Conservation (phyloP, 768 basidiomycete genomes). For the Amanita subjunquillea region DNA sequence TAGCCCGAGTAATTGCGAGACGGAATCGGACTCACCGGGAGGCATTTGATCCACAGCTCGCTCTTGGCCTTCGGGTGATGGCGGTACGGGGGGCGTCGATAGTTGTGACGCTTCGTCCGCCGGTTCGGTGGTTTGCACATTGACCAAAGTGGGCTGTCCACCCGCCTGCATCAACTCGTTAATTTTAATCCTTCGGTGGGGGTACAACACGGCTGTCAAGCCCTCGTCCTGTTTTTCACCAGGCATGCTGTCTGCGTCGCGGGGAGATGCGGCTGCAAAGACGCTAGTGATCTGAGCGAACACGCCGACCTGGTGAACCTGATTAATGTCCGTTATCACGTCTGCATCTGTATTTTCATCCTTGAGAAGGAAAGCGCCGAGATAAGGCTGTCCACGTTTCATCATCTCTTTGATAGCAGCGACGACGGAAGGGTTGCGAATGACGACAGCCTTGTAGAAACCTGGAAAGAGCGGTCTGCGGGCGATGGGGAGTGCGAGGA, state of each 20-base stretch:
- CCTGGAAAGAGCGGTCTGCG: constrained; percentile 93
- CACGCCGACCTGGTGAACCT: constrained; percentile 88
- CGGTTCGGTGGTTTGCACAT: constrained; percentile 29
- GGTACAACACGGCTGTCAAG: constrained; percentile 91
- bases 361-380: constrained; percentile 94
- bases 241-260: constrained; percentile 27
- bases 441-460: constrained; percentile 96
- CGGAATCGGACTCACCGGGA: not conserved
- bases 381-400: constrained; percentile 92
- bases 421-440: constrained; percentile 85
- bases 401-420: constrained; percentile 94
- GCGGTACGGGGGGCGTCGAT: constrained; percentile 38
- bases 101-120: constrained; percentile 28
- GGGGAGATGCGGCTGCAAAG: constrained; percentile 33
- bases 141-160: constrained; percentile 17
- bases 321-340: constrained; percentile 78
- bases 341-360: constrained; percentile 90
- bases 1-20: not conserved
- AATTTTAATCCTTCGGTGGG: constrained; percentile 83
- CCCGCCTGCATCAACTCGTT: constrained; percentile 76
- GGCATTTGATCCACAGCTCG: constrained; percentile 5
- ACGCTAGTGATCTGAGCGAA: constrained; percentile 96
- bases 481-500: constrained; percentile 91
- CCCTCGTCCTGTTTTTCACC: constrained; percentile 74
- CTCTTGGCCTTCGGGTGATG: constrained; percentile 17